Evolutionary conservation across 805 yeast species (phyloP).

Genomic region (Nematodospora valgi): DNA sequence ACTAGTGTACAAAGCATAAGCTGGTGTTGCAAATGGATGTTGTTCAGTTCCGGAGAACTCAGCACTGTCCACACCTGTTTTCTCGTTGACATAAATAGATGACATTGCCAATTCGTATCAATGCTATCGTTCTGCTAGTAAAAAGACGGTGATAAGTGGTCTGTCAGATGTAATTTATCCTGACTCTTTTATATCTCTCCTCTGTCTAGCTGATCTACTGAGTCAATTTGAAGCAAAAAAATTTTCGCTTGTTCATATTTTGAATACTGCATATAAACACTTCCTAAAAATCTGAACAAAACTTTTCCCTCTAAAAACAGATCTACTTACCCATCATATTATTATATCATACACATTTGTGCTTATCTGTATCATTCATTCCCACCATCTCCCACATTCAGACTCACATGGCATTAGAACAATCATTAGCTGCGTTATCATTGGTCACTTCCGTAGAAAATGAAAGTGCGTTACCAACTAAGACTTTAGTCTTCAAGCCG

Average conservation of each 20-base stretch:
- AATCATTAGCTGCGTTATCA: conserved; percentile 64
- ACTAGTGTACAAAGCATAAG: conserved; percentile 63
- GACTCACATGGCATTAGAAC: conserved; percentile 58
- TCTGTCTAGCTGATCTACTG: too few relatives aligned
- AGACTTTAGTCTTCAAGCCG: conserved; percentile 84
- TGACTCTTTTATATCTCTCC: too few relatives aligned
- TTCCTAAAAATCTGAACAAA: too few relatives aligned
- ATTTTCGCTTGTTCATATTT: not conserved
- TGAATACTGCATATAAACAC: too few relatives aligned
- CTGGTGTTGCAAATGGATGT: conserved; percentile 76
- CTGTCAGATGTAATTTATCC: too few relatives aligned
- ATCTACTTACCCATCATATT: too few relatives aligned
- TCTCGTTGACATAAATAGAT: conserved; percentile 68
- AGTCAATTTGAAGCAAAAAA: conserved; percentile 3
- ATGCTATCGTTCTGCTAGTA: too few relatives aligned
- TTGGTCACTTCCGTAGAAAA: conserved; percentile 39
- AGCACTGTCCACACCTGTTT: conserved; percentile 61
- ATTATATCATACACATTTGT: too few relatives aligned
- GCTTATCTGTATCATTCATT: too few relatives aligned
- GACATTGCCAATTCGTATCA: conserved; percentile 21
- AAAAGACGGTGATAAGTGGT: too few relatives aligned
- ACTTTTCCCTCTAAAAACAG: too few relatives aligned
- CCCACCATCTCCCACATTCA: not conserved
- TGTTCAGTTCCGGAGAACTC: conserved; percentile 61
- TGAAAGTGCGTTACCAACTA: conserved; percentile 54